Base-by-base conservation (phyloP, 768 basidiomycete species). In the Kwoniella bestiolae region DNA sequence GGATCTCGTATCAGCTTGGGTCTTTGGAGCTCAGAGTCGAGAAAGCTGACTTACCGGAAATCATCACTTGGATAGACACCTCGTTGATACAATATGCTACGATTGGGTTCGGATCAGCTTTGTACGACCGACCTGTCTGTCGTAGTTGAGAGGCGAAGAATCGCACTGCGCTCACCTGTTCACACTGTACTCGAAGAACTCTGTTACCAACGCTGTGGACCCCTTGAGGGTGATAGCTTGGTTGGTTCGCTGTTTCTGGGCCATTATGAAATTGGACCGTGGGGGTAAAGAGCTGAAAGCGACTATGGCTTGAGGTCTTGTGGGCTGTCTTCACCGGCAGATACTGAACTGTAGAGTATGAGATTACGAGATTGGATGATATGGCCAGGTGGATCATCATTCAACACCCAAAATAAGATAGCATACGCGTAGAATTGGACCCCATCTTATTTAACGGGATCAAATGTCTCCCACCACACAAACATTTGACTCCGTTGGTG, bases 101-200 rank as follows among this genome's bases (percentile, higher is more conserved):
- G 51, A 52, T 58, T 6, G 14, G 2, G 32, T 11, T 12, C 28
- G 53, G 44, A 47, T 53, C 26, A 47, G 60, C n/a, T 47, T 7
- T 46, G 5, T 5, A 7, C 7, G 16, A 46, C 28, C 18, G n/a
- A n/a, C n/a, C n/a, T n/a, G n/a, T n/a, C n/a, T n/a, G 34, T 35
- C 34, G 34, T 12, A 35, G 34, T 12, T n/a, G 38, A n/a, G n/a
- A n/a, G n/a, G n/a, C n/a, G n/a, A n/a, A n/a, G 38, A 9, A 44
- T 47, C 18, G 50, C n/a, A n/a, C n/a, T n/a, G n/a, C n/a, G n/a
- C 91, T 70, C 75, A 94, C 93, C 90, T 94, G 84, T 96, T 96
- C 71, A 93, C 92, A n/a, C 92, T 91, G 82, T 94, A 98, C 83
- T 97, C 97, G 86, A 99, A 98, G 85, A 99, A 98, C 75, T 99